Conservation (phyloP, 768 basidiomycete species). For the Tulasnella calospora region DNA sequence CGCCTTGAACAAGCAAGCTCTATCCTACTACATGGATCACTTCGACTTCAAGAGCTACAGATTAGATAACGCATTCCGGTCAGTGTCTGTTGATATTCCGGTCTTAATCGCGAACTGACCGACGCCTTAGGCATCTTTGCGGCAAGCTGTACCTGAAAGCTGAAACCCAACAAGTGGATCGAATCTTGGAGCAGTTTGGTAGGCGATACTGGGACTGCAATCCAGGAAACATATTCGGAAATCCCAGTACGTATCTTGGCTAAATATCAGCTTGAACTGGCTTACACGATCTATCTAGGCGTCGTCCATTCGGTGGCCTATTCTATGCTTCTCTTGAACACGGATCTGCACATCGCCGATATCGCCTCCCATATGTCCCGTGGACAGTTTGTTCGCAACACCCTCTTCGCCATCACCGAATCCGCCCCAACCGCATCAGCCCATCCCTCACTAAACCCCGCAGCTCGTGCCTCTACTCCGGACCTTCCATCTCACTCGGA, state of each 20-base stretch:
- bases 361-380: conserved; percentile 85
- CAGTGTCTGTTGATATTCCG: neutral
- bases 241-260: conserved; percentile 57
- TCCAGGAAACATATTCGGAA: conserved; percentile 71
- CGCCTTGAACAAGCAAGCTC: conserved; percentile 64
- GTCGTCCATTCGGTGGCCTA: conserved; percentile 94
- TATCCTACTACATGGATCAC: conserved; percentile 76
- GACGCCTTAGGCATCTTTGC: conserved; percentile 63
- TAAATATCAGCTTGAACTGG: neutral
- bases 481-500: conserved; percentile 55
- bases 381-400: conserved; percentile 87
- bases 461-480: conserved; percentile 49
- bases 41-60: conserved; percentile 83
- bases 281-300: conserved; percentile 43
- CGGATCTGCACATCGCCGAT: conserved; percentile 95
- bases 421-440: conserved; percentile 1
- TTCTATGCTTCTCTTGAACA: conserved; percentile 89
- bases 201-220: conserved; percentile 90
- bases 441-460: conserved; percentile 40
- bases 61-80: conserved; percentile 89
- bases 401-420: conserved; percentile 70
- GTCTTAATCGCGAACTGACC: neutral
- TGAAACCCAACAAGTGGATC: conserved; percentile 96
- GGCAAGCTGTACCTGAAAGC: conserved; percentile 89
- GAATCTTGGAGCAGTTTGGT: conserved; percentile 90